Percentiles rank a stretch among this genome's conserved stretches.
phyloP scores from a whole-genome alignment of 2,329 filamentous ascomycete species.

The Lomentospora prolificans region DNA sequence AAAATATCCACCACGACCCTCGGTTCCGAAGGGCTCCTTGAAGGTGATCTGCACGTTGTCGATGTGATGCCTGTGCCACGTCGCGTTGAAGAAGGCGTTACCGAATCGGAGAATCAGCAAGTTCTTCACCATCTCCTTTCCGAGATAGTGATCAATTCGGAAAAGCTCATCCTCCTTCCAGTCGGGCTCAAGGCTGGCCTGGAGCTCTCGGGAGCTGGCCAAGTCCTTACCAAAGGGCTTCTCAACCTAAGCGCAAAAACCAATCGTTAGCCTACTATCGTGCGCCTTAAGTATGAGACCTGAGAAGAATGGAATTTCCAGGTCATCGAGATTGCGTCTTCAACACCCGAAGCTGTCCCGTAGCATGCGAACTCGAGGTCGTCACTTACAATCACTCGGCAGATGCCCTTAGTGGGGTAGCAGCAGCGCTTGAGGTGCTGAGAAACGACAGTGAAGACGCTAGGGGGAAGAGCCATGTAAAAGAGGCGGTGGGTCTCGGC shows the following conservation, averaged over 20 bases:
- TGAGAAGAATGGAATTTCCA: too few relatives aligned
- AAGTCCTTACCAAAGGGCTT: slow-evolving; percentile 99
- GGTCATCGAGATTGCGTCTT: too few relatives aligned
- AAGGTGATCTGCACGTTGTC: slow-evolving; percentile 99
- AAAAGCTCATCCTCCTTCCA: slow-evolving; percentile 99
- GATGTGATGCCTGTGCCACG: slow-evolving; percentile 99
- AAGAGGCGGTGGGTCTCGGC: slow-evolving; percentile 86
- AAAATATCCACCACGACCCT: slow-evolving; percentile 96
- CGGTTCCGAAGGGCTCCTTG: slow-evolving; percentile 98
- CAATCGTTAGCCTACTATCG: neutral
- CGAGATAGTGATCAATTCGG: slow-evolving; percentile 98
- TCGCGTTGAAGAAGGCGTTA: slow-evolving; percentile 96
- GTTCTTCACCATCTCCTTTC: slow-evolving; percentile 99
- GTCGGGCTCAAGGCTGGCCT: slow-evolving; percentile 89
- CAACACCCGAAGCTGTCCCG: too few relatives aligned
- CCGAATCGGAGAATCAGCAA: slow-evolving; percentile 96
- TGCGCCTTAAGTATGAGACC: neutral
- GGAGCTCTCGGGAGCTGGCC: slow-evolving; percentile 83
- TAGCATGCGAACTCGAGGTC: neutral
- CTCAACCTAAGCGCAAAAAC: slow-evolving; percentile 58
- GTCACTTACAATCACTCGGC: slow-evolving; percentile 76
- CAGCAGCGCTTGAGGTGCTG: slow-evolving; percentile 96
- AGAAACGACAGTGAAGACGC: slow-evolving; percentile 95
- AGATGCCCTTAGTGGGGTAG: slow-evolving; percentile 84
- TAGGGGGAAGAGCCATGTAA: slow-evolving; percentile 98